Base-by-base conservation (phyloP, 495 filamentous ascomycete genomes). In the Penicillium paxilli region DNA sequence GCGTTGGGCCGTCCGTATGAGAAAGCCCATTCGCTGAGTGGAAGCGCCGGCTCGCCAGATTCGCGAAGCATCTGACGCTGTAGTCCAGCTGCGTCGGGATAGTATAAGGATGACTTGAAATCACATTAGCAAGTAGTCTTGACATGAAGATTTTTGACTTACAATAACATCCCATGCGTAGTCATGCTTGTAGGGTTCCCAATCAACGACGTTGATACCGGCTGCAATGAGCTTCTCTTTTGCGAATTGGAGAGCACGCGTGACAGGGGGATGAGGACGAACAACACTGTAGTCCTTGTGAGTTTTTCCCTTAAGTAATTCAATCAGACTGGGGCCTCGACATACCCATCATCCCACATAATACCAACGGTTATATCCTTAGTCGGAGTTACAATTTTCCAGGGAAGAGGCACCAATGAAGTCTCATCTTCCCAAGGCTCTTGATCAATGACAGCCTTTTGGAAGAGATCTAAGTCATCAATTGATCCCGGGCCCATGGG, bases 201-300 rank as follows among this genome's bases (percentile, higher is more conserved):
- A 91, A 14, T 88, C 79, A 1, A 88, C 76, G 8, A 89, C 62
- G 32, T 83, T 80, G 33, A 88, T 70, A 4, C 74, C 76, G 11
- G 80, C 58, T 32, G 66, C 59, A 35, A 73, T 62, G 16, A 90
- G 68, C 41, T 81, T 80, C n/a, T 71, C 68, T n/a, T 78, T 76
- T 0, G 87, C 71, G 24, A 79, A 62, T 35, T 76, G 68, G 17
- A 92, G 64, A 7, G 83, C 87, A 8, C 86, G 72, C 1, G 70
- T 72, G 0, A 92, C 72, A 1, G 89, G 89, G 4, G 88, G 89
- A 60, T 91, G 88, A 1, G 87, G 87, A 38, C 74, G 79, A 40
- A 73, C 73, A 53, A 30, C 52, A n/a, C 67, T 67, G 19, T 9
- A 5, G 9, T 9, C 0, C 7, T 42, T 10, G 44, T 37, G 51